A percentile compares a stretch with the other conserved stretches of the same genome.
phyloP scores from a whole-genome alignment of 2,329 filamentous ascomycete species.

The Pseudocercospora fijiensis region DNA sequence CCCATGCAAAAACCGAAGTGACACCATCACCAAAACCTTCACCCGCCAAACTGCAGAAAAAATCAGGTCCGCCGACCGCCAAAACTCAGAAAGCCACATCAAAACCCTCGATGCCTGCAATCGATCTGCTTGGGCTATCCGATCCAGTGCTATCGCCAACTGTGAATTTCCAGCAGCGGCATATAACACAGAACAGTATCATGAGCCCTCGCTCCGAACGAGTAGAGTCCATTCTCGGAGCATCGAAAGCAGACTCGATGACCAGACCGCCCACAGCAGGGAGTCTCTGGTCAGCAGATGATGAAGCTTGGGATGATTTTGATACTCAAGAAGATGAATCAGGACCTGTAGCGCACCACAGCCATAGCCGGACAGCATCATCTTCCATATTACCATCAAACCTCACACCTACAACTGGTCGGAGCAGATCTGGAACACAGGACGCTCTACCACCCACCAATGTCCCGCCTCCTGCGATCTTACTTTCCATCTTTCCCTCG shows the following conservation, averaged over 20 bases:
- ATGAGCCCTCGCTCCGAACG: conserved; percentile 16
- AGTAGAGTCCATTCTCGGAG: conserved; percentile 14
- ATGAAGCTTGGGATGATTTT: conserved; percentile 50
- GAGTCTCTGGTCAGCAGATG: conserved; percentile 19
- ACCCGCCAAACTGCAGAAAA: conserved; percentile 12
- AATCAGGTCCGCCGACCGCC: conserved; percentile 1
- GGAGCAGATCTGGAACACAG: background rate
- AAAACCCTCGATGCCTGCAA: conserved; percentile 19
- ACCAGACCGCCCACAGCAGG: conserved; percentile 13
- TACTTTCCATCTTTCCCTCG: conserved; percentile 73
- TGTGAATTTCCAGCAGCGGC: background rate
- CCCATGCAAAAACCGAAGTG: background rate
- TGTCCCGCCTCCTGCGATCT: conserved; percentile 80
- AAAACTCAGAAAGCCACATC: background rate
- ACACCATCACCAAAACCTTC: background rate
- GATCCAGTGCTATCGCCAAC: conserved; percentile 18
- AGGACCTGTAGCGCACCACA: background rate
- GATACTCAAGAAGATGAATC: conserved; percentile 27
- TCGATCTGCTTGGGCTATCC: conserved; percentile 35
- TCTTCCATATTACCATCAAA: background rate
- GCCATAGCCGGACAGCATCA: conserved; percentile 2
- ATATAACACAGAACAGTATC: conserved; percentile 15
- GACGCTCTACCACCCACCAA: conserved; percentile 67
- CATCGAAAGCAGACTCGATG: conserved; percentile 19
- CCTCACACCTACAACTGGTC: background rate